These are phyloP conservation scores for Rhododendron vialii DNA, from an alignment of 148 eudicot genomes.

Conservation along the genomic window DNA sequence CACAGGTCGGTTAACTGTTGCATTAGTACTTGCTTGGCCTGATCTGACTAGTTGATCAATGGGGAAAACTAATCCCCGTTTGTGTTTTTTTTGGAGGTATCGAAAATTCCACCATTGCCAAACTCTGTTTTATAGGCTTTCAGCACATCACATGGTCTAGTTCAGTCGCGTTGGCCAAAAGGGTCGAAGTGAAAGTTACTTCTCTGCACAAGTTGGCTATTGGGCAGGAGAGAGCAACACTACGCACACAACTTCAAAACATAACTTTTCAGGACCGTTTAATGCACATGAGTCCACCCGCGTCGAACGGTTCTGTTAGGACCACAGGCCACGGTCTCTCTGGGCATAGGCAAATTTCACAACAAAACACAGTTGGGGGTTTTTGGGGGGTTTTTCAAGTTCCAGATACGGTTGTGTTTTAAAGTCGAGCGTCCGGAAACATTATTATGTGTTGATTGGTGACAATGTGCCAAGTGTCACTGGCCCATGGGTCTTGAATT, in stretches of 20 bases:
- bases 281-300: background rate
- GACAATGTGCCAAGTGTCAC: background rate
- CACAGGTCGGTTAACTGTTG: background rate
- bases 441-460: background rate
- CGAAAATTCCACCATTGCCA: background rate
- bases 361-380: no score
- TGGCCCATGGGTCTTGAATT: background rate
- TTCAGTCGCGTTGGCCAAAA: background rate
- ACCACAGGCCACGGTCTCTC: no score
- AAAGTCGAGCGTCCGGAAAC: background rate
- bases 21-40: background rate
- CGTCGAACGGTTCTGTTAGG: no score
- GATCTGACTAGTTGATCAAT: background rate
- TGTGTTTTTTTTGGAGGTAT: background rate
- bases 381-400: no score
- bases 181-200: background rate
- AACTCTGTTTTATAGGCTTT: background rate
- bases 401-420: no score
- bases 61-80: background rate
- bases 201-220: background rate
- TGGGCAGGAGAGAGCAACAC: background rate
- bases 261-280: background rate
- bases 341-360: no score
- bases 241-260: background rate
- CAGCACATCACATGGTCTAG: background rate